phyloP scores from a whole-genome alignment of 1,284 basidiomycete species.

The Stereum hirsutum region DNA sequence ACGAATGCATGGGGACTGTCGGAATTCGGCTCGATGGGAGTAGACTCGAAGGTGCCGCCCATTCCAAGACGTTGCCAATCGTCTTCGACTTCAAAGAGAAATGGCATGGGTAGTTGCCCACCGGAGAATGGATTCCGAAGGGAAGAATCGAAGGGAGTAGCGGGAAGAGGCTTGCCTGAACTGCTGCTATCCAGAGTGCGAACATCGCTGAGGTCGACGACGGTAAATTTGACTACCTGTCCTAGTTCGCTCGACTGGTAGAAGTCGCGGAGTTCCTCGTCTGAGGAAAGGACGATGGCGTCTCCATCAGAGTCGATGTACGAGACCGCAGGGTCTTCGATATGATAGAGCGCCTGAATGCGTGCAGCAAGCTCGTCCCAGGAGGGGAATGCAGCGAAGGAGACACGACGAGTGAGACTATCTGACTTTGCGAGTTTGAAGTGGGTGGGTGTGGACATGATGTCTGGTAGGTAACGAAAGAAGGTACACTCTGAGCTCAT shows the following conservation, averaged over 20 bases:
- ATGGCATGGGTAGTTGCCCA: slow-evolving; percentile 10
- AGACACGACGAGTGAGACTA: slow-evolving; percentile 48
- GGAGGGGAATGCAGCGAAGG: slow-evolving; percentile 38
- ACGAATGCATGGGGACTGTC: slow-evolving; percentile 53
- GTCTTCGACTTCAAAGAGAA: slow-evolving; percentile 48
- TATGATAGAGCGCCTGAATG: slow-evolving; percentile 45
- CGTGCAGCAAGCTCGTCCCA: slow-evolving; percentile 50
- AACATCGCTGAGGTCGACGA: slow-evolving; percentile 47
- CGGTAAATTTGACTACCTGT: slow-evolving; percentile 42
- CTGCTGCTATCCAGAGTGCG: slow-evolving; percentile 15
- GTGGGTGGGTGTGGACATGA: slow-evolving; percentile 32
- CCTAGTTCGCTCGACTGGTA: slow-evolving; percentile 28
- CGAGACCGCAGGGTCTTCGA: slow-evolving; percentile 53
- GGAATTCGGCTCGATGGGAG: slow-evolving; percentile 6
- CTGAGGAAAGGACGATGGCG: slow-evolving; percentile 52
- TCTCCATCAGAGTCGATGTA: slow-evolving; percentile 65
- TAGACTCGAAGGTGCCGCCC: slow-evolving; percentile 15
- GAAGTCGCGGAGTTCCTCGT: slow-evolving; percentile 59
- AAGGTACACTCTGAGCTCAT: too few relatives aligned
- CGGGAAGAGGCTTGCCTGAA: slow-evolving; percentile 23
- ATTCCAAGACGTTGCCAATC: slow-evolving; percentile 52
- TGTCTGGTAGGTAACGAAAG: too few relatives aligned
- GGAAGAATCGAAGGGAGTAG: slow-evolving; percentile 24
- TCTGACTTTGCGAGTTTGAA: slow-evolving; percentile 48
- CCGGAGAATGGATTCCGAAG: slow-evolving; percentile 46